phyloP scores from a whole-genome alignment of 257 asterid species.

The Plectranthus barbatus region DNA sequence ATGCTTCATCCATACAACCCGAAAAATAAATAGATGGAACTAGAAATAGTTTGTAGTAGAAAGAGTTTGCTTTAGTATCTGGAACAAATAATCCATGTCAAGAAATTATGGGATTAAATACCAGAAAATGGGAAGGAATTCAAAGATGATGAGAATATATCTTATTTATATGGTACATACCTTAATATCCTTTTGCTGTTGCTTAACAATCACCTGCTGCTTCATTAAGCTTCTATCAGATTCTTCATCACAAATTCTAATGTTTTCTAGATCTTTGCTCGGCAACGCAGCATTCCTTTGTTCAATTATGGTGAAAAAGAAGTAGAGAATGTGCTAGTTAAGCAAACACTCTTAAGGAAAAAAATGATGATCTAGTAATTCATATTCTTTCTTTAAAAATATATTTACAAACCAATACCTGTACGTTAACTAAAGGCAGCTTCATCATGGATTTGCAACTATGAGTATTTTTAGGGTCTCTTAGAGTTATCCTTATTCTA shows the following conservation, averaged over 20 bases:
- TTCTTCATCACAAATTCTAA: slow-evolving; percentile 32
- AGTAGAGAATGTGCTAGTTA: slow-evolving; percentile 6
- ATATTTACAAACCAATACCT: slow-evolving; percentile 25
- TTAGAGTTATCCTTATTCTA: too few species aligned
- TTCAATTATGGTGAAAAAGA: slow-evolving; percentile 20
- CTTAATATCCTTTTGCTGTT: slow-evolving; percentile 65
- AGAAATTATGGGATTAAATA: neutral
- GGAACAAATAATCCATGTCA: slow-evolving; percentile 9
- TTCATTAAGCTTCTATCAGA: slow-evolving; percentile 36
- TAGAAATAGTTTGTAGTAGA: slow-evolving; percentile 43
- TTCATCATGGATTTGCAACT: too few species aligned
- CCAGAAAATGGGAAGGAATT: neutral
- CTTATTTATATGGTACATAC: slow-evolving; percentile 24
- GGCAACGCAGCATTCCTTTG: slow-evolving; percentile 18
- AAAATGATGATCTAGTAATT: neutral
- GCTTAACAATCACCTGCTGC: slow-evolving; percentile 56
- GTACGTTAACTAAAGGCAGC: too few species aligned
- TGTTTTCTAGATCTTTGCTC: slow-evolving; percentile 32
- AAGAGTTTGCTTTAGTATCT: slow-evolving; percentile 78
- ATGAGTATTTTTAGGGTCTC: too few species aligned
- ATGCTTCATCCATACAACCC: neutral
- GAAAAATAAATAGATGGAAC: neutral
- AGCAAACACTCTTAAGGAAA: neutral
- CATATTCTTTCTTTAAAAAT: neutral
- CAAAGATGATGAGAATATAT: neutral